A percentile compares a stretch with the other conserved stretches of the same genome.
These are phyloP conservation scores for Liriodendron chinense DNA, from an alignment of 164 flowering plant genomes.

Conservation along the genomic window DNA sequence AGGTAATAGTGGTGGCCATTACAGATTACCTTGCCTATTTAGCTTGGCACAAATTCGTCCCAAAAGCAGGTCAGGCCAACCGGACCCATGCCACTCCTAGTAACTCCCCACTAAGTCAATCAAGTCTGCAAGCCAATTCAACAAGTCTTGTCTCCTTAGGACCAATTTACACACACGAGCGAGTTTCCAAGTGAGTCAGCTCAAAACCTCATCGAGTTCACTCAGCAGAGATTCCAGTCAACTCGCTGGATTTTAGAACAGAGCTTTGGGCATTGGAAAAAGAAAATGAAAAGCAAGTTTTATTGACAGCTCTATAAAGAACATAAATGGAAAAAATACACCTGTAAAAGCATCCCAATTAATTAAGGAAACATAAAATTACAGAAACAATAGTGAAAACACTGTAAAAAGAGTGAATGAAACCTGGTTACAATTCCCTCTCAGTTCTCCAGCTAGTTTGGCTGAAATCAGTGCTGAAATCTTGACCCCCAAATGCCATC, in stretches of 20 bases:
- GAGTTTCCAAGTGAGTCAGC: no score
- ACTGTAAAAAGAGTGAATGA: background rate
- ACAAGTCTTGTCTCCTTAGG: no score
- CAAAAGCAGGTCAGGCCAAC: no score
- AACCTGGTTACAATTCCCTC: slow-evolving; percentile 14
- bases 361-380: background rate
- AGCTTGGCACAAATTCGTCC: no score
- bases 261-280: background rate
- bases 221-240: no score
- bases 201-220: no score
- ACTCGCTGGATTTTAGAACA: background rate
- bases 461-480: slow-evolving; percentile 57
- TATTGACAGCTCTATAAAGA: background rate
- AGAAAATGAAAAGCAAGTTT: background rate
- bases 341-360: background rate
- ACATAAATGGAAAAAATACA: background rate
- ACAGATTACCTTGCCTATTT: no score
- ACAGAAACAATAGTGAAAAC: background rate
- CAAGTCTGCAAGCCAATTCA: no score
- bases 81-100: no score
- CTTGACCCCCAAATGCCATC: slow-evolving; percentile 83
- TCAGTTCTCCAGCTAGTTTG: slow-evolving; percentile 26
- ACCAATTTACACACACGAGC: no score
- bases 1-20: no score
- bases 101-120: no score